Percentiles rank a stretch among this genome's conserved stretches.
phyloP scores from a whole-genome alignment of 441 rosid species.

The Pelargonium fulgidum region DNA sequence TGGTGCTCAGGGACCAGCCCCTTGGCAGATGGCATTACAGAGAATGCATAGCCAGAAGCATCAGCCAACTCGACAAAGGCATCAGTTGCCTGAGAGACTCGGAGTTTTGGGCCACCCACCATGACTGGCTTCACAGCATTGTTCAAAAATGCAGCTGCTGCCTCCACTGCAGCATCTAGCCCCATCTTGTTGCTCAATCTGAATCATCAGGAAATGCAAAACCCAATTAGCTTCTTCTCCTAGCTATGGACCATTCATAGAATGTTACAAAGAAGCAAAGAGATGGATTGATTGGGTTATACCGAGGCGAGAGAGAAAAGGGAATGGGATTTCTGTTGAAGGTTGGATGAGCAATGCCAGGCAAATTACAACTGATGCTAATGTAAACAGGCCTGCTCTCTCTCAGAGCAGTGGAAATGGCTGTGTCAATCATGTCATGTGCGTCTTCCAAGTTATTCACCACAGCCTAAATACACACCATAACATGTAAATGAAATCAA shows the following conservation, averaged over 20 bases:
- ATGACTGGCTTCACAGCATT: conserved; percentile 82
- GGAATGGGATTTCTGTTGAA: conserved; percentile 71
- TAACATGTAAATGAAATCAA: neutral
- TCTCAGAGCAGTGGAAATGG: conserved; percentile 80
- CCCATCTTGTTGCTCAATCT: neutral
- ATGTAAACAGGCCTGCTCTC: conserved; percentile 86
- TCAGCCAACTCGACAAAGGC: conserved; percentile 72
- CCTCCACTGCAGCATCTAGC: conserved; percentile 75
- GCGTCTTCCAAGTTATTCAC: conserved; percentile 77
- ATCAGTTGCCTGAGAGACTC: conserved; percentile 50
- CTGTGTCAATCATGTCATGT: conserved; percentile 68
- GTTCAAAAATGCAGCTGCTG: conserved; percentile 67
- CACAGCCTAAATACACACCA: conserved; percentile 44
- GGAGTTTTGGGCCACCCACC: conserved; percentile 74
- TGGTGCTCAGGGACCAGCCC: conserved; percentile 80
- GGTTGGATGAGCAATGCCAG: conserved; percentile 65
- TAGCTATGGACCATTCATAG: too few relatives aligned
- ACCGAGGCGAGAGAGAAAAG: conserved; percentile 53
- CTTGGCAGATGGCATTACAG: conserved; percentile 78
- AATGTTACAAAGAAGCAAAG: neutral
- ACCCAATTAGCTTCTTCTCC: too few relatives aligned
- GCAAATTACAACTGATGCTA: conserved; percentile 79
- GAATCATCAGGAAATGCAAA: neutral
- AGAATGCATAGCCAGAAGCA: conserved; percentile 61
- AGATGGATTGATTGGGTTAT: neutral